Evolutionary conservation across 2,329 filamentous ascomycete genomes (phyloP), one percentile per base, ranked within the genome.

Genomic region (Pestalotiopsis sp.): DNA sequence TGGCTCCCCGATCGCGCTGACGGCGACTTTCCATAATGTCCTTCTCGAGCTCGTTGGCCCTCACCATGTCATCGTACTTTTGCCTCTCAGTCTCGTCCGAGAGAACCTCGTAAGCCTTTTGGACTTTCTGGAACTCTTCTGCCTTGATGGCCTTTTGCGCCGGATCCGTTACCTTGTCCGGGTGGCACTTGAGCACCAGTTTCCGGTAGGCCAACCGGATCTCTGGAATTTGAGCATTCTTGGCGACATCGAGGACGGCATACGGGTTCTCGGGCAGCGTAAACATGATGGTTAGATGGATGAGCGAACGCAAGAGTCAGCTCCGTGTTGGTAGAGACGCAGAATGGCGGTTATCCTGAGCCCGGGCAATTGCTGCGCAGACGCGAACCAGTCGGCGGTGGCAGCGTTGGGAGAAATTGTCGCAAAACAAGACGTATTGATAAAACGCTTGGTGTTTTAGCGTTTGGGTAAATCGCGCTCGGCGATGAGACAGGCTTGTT

Each of bases 101-200:
- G 70, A 99, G 88, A 38, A 96, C 85, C 81, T 98, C 96, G 81
- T 97, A 99, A 64, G 96, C 95, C 75, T 95, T 90, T 80, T 98
- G 95, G 41, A 98, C 93, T 78, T 90, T 91, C 81, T 98, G 94
- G 77, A 98, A 99, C 80, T 97, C 91, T 74, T 94, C 91, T 74
- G 93, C 90, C 80, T 95, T 97, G 74, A 89, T 84, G 69, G 90
- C 89, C 81, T 96, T 97, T 75, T 92, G 84, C 17, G 89, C 84
- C 66, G 91, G 90, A 75, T 97, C 89, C 73, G 94, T 91, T 71
- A 97, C 89, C 82, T 97, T 97, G 85, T 98, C 95, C 41, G 95
- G 95, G 75, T 98, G 95, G 77, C 92, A 95, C 80, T 93, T 94
- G 74, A 97, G 88, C 45, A 93, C 93, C 56, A 97, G 90, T 80